Base-by-base conservation (phyloP, 257 asterid species). In the Echium plantagineum region DNA sequence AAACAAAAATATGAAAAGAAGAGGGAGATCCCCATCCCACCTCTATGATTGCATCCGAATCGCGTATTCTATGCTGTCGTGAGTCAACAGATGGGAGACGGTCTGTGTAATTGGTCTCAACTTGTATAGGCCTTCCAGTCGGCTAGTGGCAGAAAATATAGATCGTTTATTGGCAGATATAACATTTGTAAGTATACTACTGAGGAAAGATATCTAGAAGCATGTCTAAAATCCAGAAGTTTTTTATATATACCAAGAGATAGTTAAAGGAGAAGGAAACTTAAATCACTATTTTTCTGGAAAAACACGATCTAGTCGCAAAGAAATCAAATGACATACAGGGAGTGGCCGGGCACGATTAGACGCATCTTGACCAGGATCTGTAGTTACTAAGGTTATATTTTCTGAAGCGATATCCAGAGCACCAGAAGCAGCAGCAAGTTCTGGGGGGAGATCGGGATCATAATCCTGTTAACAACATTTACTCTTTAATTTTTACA, bases 371-470 rank as follows among this genome's bases (percentile, higher is more conserved):
- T 72, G 72, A 73, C 77, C 82, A 67, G 77, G 78, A 71, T 82
- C 89, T 22, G 71, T 54, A 70, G 71, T 89, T 68, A 83, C 86
- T 63, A 72, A 64, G 72, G 68, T 83, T 66, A 77, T 69, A 67
- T 60, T 74, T 67, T 81, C 90, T 60, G 94, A 76, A 57, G 81
- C 68, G 79, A 58, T 60, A 58, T 85, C 95, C 66, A 80, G 90
- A 65, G 73, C 75, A 32, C 88, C 94, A 59, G 86, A 89, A 52
- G 94, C 98, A 31, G 95, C 97, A 28, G 97, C 96, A 38, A 91
- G 97, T 85, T 91, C 98, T 21, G 98, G 98, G 20, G 98, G 98
- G 66, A 91, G 93, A 74, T 91, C 98, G 13, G 95, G 97, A 78
- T 91, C 97, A 74, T 80, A 88, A 67, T 84, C 97, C 97, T 91